A percentile compares a stretch with the other conserved stretches of the same genome.
Conservation (phyloP, 768 basidiomycete species). For the Termitomyces sp. region DNA sequence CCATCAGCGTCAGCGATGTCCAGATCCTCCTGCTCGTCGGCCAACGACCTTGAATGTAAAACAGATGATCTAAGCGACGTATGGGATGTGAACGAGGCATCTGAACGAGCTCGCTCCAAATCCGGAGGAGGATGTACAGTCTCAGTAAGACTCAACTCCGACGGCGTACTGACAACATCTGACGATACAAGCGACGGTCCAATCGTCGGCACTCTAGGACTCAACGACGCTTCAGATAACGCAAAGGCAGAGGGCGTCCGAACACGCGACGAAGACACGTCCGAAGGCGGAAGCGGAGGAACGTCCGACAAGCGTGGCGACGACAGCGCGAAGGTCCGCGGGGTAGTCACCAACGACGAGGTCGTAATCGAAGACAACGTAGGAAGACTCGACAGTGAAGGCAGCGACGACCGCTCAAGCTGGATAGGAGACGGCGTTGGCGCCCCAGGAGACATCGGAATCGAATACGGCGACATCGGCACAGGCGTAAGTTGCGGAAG, state of each 20-base stretch:
- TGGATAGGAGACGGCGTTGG: conserved; percentile 29
- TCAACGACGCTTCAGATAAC: conserved; percentile 32
- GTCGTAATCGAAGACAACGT: conserved; percentile 1
- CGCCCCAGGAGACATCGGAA: conserved; percentile 23
- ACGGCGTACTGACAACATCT: not conserved
- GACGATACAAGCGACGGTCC: conserved; percentile 1
- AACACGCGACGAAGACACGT: conserved; percentile 3
- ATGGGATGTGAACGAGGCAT: conserved; percentile 32
- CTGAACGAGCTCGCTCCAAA: conserved; percentile 18
- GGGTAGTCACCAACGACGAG: conserved; percentile 8
- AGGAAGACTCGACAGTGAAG: conserved; percentile 2
- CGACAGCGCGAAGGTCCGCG: conserved; percentile 5
- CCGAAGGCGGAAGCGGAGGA: conserved; percentile 3
- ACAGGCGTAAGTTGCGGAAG: conserved; percentile 34
- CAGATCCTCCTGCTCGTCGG: conserved; percentile 15
- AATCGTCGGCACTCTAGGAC: not conserved
- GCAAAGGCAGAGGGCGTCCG: conserved; percentile 18
- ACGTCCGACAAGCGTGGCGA: not conserved
- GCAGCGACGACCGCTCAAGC: not conserved
- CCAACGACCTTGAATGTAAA: conserved; percentile 27
- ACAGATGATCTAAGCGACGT: conserved; percentile 37
- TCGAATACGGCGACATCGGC: conserved; percentile 29
- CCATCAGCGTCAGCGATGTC: conserved; percentile 21
- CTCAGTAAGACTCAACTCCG: not conserved
- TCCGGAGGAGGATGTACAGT: not conserved